phyloP scores from a whole-genome alignment of 495 filamentous ascomycete genomes.

The Penicillium malachiteum region DNA sequence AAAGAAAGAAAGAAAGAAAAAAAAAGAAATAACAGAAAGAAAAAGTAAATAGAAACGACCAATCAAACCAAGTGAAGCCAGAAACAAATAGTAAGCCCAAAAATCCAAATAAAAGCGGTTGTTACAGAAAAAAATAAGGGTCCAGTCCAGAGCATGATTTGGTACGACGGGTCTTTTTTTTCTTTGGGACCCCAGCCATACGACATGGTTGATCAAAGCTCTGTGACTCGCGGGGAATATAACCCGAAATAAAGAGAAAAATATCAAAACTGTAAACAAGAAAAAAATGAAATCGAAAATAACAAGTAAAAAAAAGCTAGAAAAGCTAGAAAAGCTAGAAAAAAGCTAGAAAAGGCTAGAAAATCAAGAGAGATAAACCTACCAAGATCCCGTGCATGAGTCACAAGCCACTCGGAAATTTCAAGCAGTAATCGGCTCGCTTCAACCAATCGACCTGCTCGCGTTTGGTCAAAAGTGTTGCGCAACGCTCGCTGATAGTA shows the following conservation, averaged over 20 bases:
- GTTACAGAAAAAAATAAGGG: constrained; percentile 13
- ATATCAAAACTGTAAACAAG: neutral
- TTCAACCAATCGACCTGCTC: constrained; percentile 67
- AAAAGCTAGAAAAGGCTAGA: constrained; percentile 4
- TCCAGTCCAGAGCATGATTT: constrained; percentile 17
- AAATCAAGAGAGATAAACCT: constrained; percentile 37
- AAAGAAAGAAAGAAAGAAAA: neutral
- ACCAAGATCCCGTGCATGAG: constrained; percentile 82
- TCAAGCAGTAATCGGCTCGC: constrained; percentile 71
- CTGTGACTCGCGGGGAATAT: neutral
- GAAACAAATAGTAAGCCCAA: too few relatives aligned
- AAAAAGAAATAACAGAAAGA: neutral
- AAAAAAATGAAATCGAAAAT: neutral
- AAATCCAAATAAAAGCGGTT: neutral
- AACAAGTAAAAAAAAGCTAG: neutral
- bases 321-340: constrained; percentile 18
- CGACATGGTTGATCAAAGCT: neutral
- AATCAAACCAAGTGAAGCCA: too few relatives aligned
- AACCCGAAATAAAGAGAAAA: neutral
- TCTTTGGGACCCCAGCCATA: neutral
- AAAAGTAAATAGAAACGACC: neutral
- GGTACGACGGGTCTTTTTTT: constrained; percentile 9
- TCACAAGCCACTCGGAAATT: constrained; percentile 82
- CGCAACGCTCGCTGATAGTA: constrained; percentile 72
- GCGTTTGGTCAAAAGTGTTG: constrained; percentile 72